phyloP scores from a whole-genome alignment of 345 rosid genomes.

The Cochlearia excelsa region DNA sequence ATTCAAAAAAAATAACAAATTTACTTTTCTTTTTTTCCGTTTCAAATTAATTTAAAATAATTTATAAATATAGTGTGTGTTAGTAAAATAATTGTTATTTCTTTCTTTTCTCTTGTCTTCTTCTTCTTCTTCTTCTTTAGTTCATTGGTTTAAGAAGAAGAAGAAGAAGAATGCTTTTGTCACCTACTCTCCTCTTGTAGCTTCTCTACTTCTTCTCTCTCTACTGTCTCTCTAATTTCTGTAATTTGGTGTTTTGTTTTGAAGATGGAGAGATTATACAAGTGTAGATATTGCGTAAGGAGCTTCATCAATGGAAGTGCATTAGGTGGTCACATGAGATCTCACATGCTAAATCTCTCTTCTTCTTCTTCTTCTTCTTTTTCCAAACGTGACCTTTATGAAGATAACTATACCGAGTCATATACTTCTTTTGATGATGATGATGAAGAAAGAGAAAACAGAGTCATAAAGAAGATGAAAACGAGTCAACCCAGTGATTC shows the following conservation, averaged over 20 bases:
- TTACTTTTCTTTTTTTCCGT: constrained; percentile 37
- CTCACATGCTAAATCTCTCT: constrained; percentile 66
- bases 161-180: constrained; percentile 39
- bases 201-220: constrained; percentile 39
- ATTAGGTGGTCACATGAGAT: constrained; percentile 85
- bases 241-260: neutral
- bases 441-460: constrained; percentile 47
- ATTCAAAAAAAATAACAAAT: constrained; percentile 20
- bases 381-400: constrained; percentile 10
- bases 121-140: constrained; percentile 20
- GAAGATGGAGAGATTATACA: constrained; percentile 60
- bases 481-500: constrained; percentile 19
- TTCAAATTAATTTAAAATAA: constrained; percentile 9
- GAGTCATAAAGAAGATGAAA: constrained; percentile 48
- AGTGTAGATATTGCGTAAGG: constrained; percentile 70
- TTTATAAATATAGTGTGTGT: constrained; percentile 25
- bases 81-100: neutral
- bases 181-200: constrained; percentile 39
- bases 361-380: no score
- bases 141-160: constrained; percentile 36
- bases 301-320: constrained; percentile 72
- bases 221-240: constrained; percentile 34
- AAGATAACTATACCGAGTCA: constrained; percentile 34
- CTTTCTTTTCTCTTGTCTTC: neutral
- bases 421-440: constrained; percentile 43